Conservation (phyloP, 2,329 filamentous ascomycete genomes). For the Alternaria longipes region DNA sequence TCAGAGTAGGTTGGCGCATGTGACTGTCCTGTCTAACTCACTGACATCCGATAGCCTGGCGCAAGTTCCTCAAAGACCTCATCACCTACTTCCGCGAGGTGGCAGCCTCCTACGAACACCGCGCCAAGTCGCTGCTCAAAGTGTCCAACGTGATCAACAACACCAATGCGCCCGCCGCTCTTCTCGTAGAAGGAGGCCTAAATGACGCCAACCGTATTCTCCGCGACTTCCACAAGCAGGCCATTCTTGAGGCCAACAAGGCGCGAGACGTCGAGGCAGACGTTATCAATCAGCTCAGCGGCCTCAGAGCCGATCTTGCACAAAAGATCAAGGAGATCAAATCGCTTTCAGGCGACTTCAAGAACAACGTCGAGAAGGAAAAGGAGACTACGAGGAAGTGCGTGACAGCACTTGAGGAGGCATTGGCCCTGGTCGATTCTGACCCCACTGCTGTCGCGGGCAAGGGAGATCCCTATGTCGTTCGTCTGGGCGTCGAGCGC, state of each 20-base stretch:
- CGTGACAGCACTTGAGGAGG: constrained; percentile 82
- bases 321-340: constrained; percentile 99
- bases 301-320: constrained; percentile 84
- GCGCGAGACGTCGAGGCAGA: constrained; percentile 90
- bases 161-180: constrained; percentile 75
- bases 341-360: constrained; percentile 90
- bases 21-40: background rate
- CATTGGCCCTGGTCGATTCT: constrained; percentile 78
- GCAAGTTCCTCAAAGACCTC: constrained; percentile 92
- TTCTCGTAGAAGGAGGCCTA: constrained; percentile 83
- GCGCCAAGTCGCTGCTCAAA: constrained; percentile 82
- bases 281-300: constrained; percentile 86
- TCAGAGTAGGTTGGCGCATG: constrained; percentile 69
- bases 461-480: constrained; percentile 90
- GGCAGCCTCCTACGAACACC: constrained; percentile 85
- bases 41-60: constrained; percentile 75
- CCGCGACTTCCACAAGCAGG: constrained; percentile 81
- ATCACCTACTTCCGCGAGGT: constrained; percentile 95
- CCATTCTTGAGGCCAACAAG: constrained; percentile 83
- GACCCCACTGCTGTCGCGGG: constrained; percentile 79
- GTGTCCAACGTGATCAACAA: constrained; percentile 87
- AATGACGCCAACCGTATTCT: constrained; percentile 85
- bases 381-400: constrained; percentile 84
- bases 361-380: constrained; percentile 95
- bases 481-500: constrained; percentile 84